These are phyloP conservation scores for Lolium rigidum DNA, from an alignment of 176 grass and related monocot species.

Conservation along the genomic window DNA sequence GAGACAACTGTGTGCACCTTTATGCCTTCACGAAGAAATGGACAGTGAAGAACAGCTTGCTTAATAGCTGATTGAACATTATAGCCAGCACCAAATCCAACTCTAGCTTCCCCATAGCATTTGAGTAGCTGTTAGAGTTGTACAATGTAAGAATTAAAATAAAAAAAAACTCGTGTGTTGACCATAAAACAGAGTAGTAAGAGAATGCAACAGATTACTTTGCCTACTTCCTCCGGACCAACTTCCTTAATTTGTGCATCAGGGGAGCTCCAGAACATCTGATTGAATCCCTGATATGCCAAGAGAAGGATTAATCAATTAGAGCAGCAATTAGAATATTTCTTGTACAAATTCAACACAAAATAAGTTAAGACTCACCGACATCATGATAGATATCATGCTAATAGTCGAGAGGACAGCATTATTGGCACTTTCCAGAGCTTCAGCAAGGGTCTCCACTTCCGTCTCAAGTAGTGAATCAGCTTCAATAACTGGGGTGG, in stretches of 20 bases:
- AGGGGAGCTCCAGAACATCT: slow-evolving; percentile 67
- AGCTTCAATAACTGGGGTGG: slow-evolving; percentile 73
- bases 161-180: slow-evolving; percentile 28
- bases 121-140: slow-evolving; percentile 71
- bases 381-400: slow-evolving; percentile 86
- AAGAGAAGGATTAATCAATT: neutral
- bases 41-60: slow-evolving; percentile 82
- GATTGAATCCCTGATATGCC: slow-evolving; percentile 61
- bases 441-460: slow-evolving; percentile 93
- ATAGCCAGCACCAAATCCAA: slow-evolving; percentile 96
- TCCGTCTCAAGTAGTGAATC: slow-evolving; percentile 91
- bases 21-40: slow-evolving; percentile 72
- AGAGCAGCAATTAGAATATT: slow-evolving; percentile 14
- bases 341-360: slow-evolving; percentile 22
- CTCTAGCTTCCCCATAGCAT: slow-evolving; percentile 83
- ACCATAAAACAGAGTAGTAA: slow-evolving; percentile 31
- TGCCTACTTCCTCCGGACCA: slow-evolving; percentile 64
- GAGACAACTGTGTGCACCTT: slow-evolving; percentile 61
- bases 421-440: slow-evolving; percentile 95
- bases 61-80: slow-evolving; percentile 86
- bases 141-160: slow-evolving; percentile 43
- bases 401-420: slow-evolving; percentile 80
- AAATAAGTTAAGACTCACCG: slow-evolving; percentile 60
- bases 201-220: slow-evolving; percentile 52
- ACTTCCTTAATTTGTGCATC: slow-evolving; percentile 71